These are phyloP conservation scores for Rhizophagus clarus DNA, from an alignment of 192 early-diverging fungal species.

Conservation along the genomic window DNA sequence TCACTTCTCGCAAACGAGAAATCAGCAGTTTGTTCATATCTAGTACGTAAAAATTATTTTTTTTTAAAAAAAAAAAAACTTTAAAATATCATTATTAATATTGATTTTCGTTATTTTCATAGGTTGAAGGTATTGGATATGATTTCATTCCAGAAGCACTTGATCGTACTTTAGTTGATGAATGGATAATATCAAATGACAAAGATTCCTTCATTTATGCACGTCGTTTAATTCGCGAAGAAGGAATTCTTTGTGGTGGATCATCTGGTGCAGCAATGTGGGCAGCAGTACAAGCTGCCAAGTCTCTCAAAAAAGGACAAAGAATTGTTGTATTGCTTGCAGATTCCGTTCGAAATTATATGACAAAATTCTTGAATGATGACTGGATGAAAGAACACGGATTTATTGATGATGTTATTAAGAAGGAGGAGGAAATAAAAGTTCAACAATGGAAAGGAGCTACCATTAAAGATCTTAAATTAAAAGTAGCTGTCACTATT, in stretches of 20 bases:
- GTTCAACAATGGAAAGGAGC: conserved; percentile 81
- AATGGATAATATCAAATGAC: conserved; percentile 97
- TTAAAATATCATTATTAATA: background rate
- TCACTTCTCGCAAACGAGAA: conserved; percentile 85
- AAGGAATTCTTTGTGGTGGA: conserved; percentile 96
- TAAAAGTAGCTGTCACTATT: conserved; percentile 86
- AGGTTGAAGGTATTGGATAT: conserved; percentile 99
- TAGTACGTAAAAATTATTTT: conserved; percentile 18
- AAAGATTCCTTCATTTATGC: conserved; percentile 96
- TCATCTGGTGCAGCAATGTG: conserved; percentile 93
- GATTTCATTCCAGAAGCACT: conserved; percentile 97
- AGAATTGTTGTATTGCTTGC: conserved; percentile 94
- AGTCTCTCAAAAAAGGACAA: conserved; percentile 82
- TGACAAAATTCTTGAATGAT: conserved; percentile 99
- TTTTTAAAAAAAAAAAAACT: background rate
- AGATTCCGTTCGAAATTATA: conserved; percentile 99
- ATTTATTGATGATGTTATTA: conserved; percentile 81
- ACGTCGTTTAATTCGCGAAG: conserved; percentile 93
- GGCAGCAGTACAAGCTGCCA: conserved; percentile 83
- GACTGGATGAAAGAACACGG: conserved; percentile 93
- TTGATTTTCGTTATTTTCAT: conserved; percentile 42
- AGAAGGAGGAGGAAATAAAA: conserved; percentile 62
- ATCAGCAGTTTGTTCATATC: background rate
- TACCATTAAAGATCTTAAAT: conserved; percentile 76
- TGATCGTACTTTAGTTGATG: conserved; percentile 82